These are phyloP conservation scores for Serpula lacrymans DNA, from an alignment of 768 basidiomycete species.

Conservation along the genomic window DNA sequence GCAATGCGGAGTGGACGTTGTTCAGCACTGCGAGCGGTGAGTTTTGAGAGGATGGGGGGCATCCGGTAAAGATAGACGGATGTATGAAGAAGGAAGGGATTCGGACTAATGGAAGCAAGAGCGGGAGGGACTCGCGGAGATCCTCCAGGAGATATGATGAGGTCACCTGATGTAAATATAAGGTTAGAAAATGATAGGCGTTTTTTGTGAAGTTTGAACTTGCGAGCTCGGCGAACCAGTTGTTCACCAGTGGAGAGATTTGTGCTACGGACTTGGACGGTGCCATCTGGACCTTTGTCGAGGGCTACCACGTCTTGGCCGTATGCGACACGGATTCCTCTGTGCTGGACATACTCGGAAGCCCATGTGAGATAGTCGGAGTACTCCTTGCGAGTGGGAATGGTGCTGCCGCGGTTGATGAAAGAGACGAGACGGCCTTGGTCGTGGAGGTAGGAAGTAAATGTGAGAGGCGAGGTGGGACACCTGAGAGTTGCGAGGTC, in stretches of 20 bases:
- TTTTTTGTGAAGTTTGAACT: too few species aligned
- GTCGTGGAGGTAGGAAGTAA: conserved; percentile 49
- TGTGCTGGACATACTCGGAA: conserved; percentile 39
- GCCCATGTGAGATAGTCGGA: conserved; percentile 55
- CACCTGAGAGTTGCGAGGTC: conserved; percentile 52
- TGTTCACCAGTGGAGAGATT: conserved; percentile 33
- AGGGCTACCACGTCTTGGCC: conserved; percentile 46
- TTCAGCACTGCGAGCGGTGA: conserved; percentile 14
- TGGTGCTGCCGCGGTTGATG: conserved; percentile 50
- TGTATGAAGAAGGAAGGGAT: conserved; percentile 41
- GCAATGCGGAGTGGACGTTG: conserved; percentile 36
- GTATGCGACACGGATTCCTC: conserved; percentile 41
- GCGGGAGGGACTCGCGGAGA: conserved; percentile 39
- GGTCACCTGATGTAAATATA: conserved; percentile 31
- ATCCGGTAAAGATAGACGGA: conserved; percentile 41
- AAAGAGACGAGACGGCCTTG: conserved; percentile 47
- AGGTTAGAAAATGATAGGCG: neutral
- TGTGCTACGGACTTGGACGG: conserved; percentile 37
- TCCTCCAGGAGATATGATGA: conserved; percentile 52
- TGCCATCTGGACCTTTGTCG: conserved; percentile 26
- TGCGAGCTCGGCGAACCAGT: conserved; percentile 35
- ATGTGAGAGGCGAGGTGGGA: conserved; percentile 49
- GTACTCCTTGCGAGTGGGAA: conserved; percentile 51
- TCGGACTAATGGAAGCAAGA: conserved; percentile 26
- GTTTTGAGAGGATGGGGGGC: conserved; percentile 27